Base-by-base conservation (phyloP, 176 grass and related monocot species). In the Carex parvula region DNA sequence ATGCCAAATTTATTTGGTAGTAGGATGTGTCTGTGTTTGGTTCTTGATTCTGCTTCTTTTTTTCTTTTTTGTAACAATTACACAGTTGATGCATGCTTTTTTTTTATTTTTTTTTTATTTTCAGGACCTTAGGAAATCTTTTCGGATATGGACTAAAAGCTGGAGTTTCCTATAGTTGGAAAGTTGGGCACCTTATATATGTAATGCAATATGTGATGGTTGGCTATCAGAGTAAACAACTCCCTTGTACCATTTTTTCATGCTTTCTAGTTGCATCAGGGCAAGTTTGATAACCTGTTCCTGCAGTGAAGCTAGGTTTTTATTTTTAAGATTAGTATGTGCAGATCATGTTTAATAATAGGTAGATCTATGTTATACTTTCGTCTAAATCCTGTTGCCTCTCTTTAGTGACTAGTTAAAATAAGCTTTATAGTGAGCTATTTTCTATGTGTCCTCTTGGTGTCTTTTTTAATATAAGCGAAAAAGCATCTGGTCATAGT, bases 271-370 rank as follows among this genome's bases (percentile, higher is more conserved):
- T 77, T 68, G 5, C 30, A 8, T 77, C 52, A 16, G 73, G 72
- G 73, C 33, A 77, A 76, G 50, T 54, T 76, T 50, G 44, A 26
- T 73, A 50, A 74, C 50, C 33, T 52, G 70, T 53, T 75, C n/a
- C n/a, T 50, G 44, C 44, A 75, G 50, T 56, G 73, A 77, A 56
- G 73, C 55, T 77, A 57, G 73, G 24, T 57, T 56, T 54, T 56
- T 78, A 78, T 57, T 53, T 32, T 30, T 78, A 78, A 56, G 48
- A 56, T 78, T 78, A 78, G 50, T 33, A 57, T 78, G 73, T 78
- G 73, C 73, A 78, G 46, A 78, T 70, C 35, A n/a, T 78, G 73
- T 78, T 57, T 57, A 78, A 78, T 78, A 78, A 78, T 78, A 78
- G 13, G 13, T 78, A 57, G 24, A 57, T 78, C 73, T 57, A 78